These are phyloP conservation scores for Lasiodiplodia citricola DNA, from an alignment of 2,329 filamentous ascomycete genomes.

Conservation along the genomic window DNA sequence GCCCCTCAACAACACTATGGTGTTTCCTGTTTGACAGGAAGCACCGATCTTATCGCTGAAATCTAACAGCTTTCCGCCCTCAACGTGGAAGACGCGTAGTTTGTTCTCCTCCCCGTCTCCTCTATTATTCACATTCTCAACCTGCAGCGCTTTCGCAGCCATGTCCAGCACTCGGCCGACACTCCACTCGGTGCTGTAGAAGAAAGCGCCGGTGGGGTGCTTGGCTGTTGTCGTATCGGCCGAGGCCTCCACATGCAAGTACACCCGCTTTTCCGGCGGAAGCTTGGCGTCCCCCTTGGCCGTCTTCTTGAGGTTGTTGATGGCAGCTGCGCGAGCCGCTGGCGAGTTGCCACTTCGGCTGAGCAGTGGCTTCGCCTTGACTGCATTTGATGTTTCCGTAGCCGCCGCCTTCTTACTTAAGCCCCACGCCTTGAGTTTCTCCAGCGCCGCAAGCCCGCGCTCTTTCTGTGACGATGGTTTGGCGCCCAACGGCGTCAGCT, in stretches of 20 bases:
- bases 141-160: conserved; percentile 76
- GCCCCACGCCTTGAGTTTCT: conserved; percentile 80
- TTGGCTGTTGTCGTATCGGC: conserved; percentile 84
- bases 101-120: conserved; percentile 77
- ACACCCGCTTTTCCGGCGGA: conserved; percentile 81
- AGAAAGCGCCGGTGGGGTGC: conserved; percentile 67
- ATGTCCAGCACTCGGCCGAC: conserved; percentile 81
- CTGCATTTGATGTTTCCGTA: conserved; percentile 58
- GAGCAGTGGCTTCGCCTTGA: background rate
- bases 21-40: conserved; percentile 79
- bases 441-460: conserved; percentile 75
- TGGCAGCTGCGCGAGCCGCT: conserved; percentile 68
- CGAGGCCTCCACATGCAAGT: conserved; percentile 88
- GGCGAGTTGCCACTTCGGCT: conserved; percentile 41
- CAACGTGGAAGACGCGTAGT: conserved; percentile 89
- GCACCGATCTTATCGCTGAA: conserved; percentile 85
- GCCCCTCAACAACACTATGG: conserved; percentile 84
- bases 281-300: conserved; percentile 91
- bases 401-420: conserved; percentile 71
- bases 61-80: conserved; percentile 83
- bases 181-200: conserved; percentile 74
- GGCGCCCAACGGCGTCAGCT: conserved; percentile 67
- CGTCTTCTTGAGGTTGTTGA: conserved; percentile 80
- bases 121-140: conserved; percentile 84
- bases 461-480: conserved; percentile 59